These are phyloP conservation scores for Annulohypoxylon moriforme DNA, from an alignment of 495 filamentous ascomycete species.

Conservation along the genomic window DNA sequence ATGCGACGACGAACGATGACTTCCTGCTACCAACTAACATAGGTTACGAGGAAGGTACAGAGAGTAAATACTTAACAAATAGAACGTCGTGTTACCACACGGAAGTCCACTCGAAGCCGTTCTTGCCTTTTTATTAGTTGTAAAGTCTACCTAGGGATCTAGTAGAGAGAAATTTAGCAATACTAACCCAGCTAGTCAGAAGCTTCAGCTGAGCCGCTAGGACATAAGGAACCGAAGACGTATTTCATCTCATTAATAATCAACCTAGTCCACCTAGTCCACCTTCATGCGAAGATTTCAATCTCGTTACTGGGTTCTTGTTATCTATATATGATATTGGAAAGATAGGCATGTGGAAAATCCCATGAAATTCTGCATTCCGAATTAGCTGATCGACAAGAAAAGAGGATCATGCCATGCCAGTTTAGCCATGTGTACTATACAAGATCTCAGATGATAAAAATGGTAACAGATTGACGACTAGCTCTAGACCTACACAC, in stretches of 20 bases:
- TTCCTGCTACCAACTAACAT: not conserved
- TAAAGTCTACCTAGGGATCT: not conserved
- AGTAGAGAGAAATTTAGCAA: not conserved
- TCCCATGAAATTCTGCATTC: conserved; percentile 9
- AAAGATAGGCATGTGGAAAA: not conserved
- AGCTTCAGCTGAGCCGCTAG: not conserved
- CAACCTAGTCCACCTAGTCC: not conserved
- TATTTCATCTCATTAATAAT: not conserved
- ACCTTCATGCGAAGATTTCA: not conserved
- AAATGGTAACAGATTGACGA: conserved; percentile 40
- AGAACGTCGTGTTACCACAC: conserved; percentile 22
- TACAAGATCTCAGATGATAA: conserved; percentile 35
- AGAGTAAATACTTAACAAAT: not conserved
- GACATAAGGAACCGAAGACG: not conserved
- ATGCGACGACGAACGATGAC: conserved; percentile 11
- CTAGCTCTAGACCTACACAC: conserved; percentile 15
- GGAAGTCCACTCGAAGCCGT: conserved; percentile 11
- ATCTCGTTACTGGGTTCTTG: not conserved
- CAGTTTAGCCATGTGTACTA: conserved; percentile 34
- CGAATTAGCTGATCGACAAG: conserved; percentile 31
- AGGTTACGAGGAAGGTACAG: not conserved
- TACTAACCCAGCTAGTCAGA: not conserved
- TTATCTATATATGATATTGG: not conserved
- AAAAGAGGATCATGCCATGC: conserved; percentile 34
- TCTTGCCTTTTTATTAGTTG: conserved; percentile 10